Conservation (phyloP, 345 rosid species). For the Noccaea bulbosa region DNA sequence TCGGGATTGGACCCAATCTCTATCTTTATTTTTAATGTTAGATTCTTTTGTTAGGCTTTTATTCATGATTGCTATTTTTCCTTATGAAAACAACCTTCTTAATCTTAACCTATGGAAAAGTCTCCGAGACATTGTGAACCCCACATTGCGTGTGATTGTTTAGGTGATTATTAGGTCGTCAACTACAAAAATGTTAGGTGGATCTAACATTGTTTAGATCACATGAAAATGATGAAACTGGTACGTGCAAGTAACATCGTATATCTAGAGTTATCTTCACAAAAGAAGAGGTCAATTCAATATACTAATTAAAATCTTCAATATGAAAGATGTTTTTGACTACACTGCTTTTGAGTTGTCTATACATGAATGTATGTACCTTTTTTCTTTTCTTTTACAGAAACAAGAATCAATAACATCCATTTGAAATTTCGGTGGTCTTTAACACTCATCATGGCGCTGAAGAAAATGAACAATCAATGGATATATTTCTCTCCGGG, state of each 20-base stretch:
- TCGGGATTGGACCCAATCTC: slow-evolving; percentile 15
- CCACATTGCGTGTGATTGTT: slow-evolving; percentile 33
- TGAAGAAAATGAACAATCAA: slow-evolving; percentile 58
- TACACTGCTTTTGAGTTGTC: background rate
- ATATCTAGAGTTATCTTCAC: slow-evolving; percentile 1
- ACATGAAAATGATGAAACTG: slow-evolving; percentile 36
- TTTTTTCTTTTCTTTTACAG: background rate
- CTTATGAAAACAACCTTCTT: background rate
- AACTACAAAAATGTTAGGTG: slow-evolving; percentile 37
- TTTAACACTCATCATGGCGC: slow-evolving; percentile 55
- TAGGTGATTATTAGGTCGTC: slow-evolving; percentile 35
- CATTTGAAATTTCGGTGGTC: background rate
- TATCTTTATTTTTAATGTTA: slow-evolving; percentile 27
- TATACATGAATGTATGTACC: slow-evolving; percentile 13
- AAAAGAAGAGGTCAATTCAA: background rate
- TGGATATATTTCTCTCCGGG: slow-evolving; percentile 60
- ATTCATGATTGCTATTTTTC: slow-evolving; percentile 26
- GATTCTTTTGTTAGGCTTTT: slow-evolving; percentile 17
- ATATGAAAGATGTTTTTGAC: background rate
- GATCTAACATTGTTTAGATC: slow-evolving; percentile 20
- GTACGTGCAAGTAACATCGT: slow-evolving; percentile 35
- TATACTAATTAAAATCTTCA: background rate
- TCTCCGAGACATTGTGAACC: slow-evolving; percentile 24
- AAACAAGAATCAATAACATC: slow-evolving; percentile 22
- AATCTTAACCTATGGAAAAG: slow-evolving; percentile 4